Conservation (phyloP, 2,329 filamentous ascomycete species). For the Beauveria rudraprayagi region DNA sequence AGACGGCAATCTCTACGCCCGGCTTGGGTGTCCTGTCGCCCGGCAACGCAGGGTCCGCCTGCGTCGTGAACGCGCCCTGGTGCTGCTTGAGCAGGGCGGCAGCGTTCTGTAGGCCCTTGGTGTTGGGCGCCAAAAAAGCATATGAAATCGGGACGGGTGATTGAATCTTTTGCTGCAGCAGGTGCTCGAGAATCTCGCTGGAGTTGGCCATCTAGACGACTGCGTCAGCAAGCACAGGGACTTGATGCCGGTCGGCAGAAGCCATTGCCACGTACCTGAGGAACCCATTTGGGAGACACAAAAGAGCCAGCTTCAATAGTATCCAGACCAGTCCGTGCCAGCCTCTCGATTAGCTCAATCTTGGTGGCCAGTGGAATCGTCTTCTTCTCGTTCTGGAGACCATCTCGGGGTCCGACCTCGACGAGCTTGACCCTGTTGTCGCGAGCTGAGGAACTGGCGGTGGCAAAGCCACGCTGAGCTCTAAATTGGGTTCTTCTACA, state of each 20-base stretch:
- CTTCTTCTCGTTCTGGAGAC: constrained; percentile 77
- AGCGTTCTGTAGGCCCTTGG: constrained; percentile 61
- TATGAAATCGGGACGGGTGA: constrained; percentile 57
- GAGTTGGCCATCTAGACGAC: constrained; percentile 65
- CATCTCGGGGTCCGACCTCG: constrained; percentile 78
- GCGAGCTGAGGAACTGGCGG: constrained; percentile 25
- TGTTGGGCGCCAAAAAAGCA: constrained; percentile 74
- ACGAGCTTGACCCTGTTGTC: constrained; percentile 55
- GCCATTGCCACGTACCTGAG: constrained; percentile 51
- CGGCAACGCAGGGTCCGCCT: constrained; percentile 34
- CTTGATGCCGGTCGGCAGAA: neutral
- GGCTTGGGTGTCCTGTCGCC: constrained; percentile 34
- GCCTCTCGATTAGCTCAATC: constrained; percentile 62
- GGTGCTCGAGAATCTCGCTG: constrained; percentile 61
- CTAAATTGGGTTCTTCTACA: constrained; percentile 27
- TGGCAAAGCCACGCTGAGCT: constrained; percentile 30
- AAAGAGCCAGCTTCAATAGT: constrained; percentile 78
- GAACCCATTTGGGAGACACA: constrained; percentile 77
- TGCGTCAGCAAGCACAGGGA: constrained; percentile 12
- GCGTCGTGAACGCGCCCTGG: constrained; percentile 41
- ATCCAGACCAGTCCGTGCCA: constrained; percentile 59
- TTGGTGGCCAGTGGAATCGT: constrained; percentile 65
- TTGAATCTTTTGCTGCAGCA: constrained; percentile 49
- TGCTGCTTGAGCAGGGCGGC: constrained; percentile 43
- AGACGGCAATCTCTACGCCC: constrained; percentile 65